These are phyloP conservation scores for Hortaea werneckii DNA, from an alignment of 2,329 filamentous ascomycete species.

Conservation along the genomic window DNA sequence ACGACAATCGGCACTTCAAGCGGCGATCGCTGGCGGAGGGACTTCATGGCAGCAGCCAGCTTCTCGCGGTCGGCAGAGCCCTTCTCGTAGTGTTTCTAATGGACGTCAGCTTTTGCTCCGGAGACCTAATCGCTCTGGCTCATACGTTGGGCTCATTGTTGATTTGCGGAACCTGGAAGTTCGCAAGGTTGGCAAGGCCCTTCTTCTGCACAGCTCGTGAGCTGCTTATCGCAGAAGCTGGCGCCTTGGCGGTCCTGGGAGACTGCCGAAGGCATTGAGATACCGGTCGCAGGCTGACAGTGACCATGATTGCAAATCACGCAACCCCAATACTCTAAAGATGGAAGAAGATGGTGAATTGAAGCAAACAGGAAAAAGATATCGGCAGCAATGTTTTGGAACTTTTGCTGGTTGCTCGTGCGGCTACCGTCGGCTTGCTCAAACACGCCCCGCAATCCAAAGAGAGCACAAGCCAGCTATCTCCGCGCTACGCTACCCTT, in stretches of 20 bases:
- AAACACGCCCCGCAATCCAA: too few species aligned
- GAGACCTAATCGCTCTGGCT: neutral
- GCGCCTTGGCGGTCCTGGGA: neutral
- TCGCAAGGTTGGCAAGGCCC: constrained; percentile 53
- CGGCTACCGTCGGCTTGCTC: too few species aligned
- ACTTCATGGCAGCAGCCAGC: constrained; percentile 63
- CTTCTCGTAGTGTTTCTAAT: constrained; percentile 78
- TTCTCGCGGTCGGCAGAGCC: constrained; percentile 69
- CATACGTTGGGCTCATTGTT: constrained; percentile 92
- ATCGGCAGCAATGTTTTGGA: too few species aligned
- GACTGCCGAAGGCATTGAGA: neutral
- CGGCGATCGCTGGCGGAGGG: constrained; percentile 57
- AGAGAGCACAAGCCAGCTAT: too few species aligned
- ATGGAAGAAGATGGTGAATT: too few species aligned
- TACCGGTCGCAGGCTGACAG: neutral
- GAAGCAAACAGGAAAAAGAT: too few species aligned
- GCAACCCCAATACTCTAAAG: too few species aligned
- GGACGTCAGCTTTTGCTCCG: neutral
- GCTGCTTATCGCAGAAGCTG: neutral
- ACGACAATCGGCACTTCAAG: constrained; percentile 75
- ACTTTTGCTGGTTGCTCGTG: too few species aligned
- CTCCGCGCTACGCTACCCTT: too few species aligned
- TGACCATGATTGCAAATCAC: neutral
- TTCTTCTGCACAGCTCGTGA: constrained; percentile 14
- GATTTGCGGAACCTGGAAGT: constrained; percentile 79